These are phyloP conservation scores for Grifola frondosa DNA, from an alignment of 1,284 basidiomycete species.

Conservation along the genomic window DNA sequence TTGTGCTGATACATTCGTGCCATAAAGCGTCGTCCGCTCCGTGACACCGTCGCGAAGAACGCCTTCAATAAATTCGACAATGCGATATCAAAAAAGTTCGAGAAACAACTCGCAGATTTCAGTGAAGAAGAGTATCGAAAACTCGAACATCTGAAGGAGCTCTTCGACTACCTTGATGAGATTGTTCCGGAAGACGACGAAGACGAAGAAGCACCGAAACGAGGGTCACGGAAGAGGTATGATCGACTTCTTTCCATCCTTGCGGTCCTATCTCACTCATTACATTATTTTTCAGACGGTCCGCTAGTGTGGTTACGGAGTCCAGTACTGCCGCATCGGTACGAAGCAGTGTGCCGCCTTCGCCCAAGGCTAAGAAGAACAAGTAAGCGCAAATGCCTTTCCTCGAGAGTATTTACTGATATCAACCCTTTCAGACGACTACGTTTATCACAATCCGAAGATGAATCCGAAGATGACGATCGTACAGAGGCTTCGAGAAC, in stretches of 20 bases:
- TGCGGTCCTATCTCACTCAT: background rate
- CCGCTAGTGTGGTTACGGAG: conserved; percentile 35
- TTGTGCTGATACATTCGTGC: background rate
- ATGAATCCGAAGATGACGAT: conserved; percentile 45
- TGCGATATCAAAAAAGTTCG: conserved; percentile 57
- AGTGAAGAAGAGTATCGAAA: conserved; percentile 70
- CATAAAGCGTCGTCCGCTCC: conserved; percentile 73
- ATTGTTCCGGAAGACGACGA: conserved; percentile 48
- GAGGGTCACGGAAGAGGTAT: conserved; percentile 36
- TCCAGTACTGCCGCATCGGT: conserved; percentile 24
- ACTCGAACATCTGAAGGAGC: conserved; percentile 53
- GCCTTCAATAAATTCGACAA: conserved; percentile 69
- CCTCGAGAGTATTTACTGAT: conserved; percentile 4
- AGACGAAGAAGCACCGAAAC: conserved; percentile 43
- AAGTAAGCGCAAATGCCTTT: conserved; percentile 32
- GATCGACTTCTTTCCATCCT: conserved; percentile 8
- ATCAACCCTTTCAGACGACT: conserved; percentile 25
- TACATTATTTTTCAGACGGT: conserved; percentile 33
- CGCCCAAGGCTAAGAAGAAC: conserved; percentile 28
- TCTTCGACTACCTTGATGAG: conserved; percentile 71
- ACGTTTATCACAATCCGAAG: conserved; percentile 44
- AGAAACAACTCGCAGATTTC: conserved; percentile 58
- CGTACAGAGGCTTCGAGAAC: conserved; percentile 20
- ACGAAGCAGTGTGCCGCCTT: conserved; percentile 28
- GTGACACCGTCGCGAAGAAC: conserved; percentile 70